Conservation (phyloP, 257 asterid species). For the Datura wrightii region DNA sequence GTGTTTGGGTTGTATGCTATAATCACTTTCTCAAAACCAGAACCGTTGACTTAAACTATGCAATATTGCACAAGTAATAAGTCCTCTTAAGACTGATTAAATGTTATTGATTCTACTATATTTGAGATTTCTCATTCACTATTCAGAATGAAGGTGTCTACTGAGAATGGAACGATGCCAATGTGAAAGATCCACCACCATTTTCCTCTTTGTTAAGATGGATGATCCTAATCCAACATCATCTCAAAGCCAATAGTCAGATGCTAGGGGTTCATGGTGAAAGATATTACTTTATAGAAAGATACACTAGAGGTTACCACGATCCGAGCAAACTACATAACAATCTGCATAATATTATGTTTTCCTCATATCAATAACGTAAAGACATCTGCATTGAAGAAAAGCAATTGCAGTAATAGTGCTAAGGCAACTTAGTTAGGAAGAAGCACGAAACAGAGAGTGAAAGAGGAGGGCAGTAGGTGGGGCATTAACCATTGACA, state of each 20-base stretch:
- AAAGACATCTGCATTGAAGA: slow-evolving; percentile 21
- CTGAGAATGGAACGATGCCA: background rate
- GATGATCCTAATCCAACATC: slow-evolving; percentile 19
- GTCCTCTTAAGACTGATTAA: background rate
- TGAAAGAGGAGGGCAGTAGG: background rate
- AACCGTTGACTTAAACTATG: background rate
- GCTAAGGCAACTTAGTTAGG: background rate
- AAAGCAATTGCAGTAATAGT: background rate
- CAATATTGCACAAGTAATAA: background rate
- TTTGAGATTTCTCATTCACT: background rate
- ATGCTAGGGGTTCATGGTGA: slow-evolving; percentile 7
- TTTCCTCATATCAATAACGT: background rate
- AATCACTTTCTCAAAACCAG: background rate
- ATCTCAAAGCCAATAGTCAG: background rate
- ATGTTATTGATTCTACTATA: background rate
- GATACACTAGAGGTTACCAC: background rate
- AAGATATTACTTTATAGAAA: background rate
- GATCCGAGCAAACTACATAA: background rate
- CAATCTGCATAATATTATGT: background rate
- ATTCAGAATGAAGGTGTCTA: background rate
- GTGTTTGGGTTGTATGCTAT: slow-evolving; percentile 6
- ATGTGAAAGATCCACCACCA: slow-evolving; percentile 6
- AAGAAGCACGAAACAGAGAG: background rate
- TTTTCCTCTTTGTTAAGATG: slow-evolving; percentile 22
- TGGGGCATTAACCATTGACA: background rate